Percentiles rank a stretch among this genome's conserved stretches.
Evolutionary conservation across 2,329 filamentous ascomycete genomes (phyloP).

Genomic region (Cladosporium sp.): DNA sequence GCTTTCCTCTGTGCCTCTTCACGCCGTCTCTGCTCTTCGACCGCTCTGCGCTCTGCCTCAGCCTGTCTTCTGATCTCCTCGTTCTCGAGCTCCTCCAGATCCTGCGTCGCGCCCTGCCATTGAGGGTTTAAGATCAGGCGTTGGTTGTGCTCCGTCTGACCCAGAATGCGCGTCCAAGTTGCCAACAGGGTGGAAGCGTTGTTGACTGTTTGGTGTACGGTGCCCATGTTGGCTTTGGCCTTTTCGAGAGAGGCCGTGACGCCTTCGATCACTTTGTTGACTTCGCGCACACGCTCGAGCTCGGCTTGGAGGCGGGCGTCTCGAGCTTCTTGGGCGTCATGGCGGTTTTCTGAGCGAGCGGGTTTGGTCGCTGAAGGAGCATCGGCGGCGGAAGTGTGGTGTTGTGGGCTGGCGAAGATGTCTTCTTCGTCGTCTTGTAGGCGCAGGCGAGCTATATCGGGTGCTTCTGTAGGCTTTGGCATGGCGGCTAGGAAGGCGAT

Average conservation of each 20-base stretch:
- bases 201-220: constrained; percentile 78
- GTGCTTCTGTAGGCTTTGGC: constrained; percentile 31
- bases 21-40: constrained; percentile 70
- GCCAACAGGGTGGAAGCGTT: constrained; percentile 88
- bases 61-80: constrained; percentile 73
- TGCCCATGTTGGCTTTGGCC: constrained; percentile 77
- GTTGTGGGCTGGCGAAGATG: constrained; percentile 58
- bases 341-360: constrained; percentile 36
- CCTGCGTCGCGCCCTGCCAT: constrained; percentile 87
- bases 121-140: constrained; percentile 81
- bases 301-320: constrained; percentile 76
- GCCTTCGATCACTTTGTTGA: constrained; percentile 84
- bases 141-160: constrained; percentile 97
- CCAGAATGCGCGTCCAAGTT: constrained; percentile 93
- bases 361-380: constrained; percentile 37
- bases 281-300: constrained; percentile 76
- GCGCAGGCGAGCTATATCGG: constrained; percentile 39
- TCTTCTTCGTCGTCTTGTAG: constrained; percentile 57
- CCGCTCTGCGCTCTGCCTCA: constrained; percentile 72
- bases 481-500: constrained; percentile 23
- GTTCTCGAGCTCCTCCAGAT: constrained; percentile 81
- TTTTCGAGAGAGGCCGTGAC: constrained; percentile 70
- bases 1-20: constrained; percentile 55
- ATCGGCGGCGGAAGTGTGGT: constrained; percentile 44
- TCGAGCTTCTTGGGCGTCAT: constrained; percentile 64